Base-by-base conservation (phyloP, 1,284 basidiomycete genomes). In the Naganishia sp. region DNA sequence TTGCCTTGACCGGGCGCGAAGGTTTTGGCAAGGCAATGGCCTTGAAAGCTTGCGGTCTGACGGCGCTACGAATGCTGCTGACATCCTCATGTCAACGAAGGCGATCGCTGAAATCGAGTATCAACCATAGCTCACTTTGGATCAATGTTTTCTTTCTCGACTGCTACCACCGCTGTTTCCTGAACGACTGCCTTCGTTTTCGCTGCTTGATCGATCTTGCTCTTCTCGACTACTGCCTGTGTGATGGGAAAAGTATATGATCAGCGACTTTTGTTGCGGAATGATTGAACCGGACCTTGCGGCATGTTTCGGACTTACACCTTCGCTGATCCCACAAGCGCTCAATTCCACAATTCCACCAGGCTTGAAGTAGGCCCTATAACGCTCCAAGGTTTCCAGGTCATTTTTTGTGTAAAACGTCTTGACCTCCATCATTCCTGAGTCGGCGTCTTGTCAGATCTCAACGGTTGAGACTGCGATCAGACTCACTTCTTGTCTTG, bases 261-360 rank as follows among this genome's bases (percentile, higher is more conserved):
- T n/a, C 18, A 15, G 7, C 7, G 18, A 15, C 45, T 47, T 13
- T 39, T 13, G 13, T 9, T 9, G 13, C 13, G 2, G 7, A 39
- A 13, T 2, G 7, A 39, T 13, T 39, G 4, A 10, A 10, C 3
- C 35, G 2, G 35, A 39, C 35, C 7, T 10, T 39, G 10, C 35
- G 35, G 35, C 35, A 39, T 9, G 35, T 39, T 13, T 39, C 13
- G 15, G 21, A 55, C 65, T 62, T 42, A 62, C 65, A n/a, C 31
- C 41, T 21, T 31, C 18, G 13, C 42, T 53, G 23, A 66, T 55
- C 3, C 65, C 65, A 25, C 61, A 54, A 21, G 58, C 57, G 4
- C 62, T 55, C 31, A 49, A 15, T 32, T 66, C 65, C 6, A 66
- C 32, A 17, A 28, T 42, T 51, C 65, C 65, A 2, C 65, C 65